Conservation (phyloP, 2,329 filamentous ascomycete species). For the Beauveria pseudobassiana region DNA sequence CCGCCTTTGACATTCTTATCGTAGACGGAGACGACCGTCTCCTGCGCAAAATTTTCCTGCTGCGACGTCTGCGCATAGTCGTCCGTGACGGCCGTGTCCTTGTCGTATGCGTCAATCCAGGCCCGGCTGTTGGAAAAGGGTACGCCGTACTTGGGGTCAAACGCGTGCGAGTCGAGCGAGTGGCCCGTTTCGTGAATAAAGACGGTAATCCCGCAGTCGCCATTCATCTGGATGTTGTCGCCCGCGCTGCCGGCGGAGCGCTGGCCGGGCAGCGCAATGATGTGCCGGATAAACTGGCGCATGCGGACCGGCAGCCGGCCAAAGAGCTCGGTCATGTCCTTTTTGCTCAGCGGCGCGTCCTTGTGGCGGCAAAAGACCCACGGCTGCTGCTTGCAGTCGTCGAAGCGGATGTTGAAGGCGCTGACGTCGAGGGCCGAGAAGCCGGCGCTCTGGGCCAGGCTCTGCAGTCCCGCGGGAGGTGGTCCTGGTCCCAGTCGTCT, state of each 20-base stretch:
- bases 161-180: conserved; percentile 16
- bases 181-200: conserved; percentile 17
- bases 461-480: conserved; percentile 18
- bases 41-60: conserved; percentile 20
- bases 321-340: conserved; percentile 21
- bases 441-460: conserved; percentile 9
- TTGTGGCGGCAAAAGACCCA: conserved; percentile 27
- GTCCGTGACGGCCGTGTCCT: conserved; percentile 14
- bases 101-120: conserved; percentile 16
- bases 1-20: conserved; percentile 19
- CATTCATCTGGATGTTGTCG: conserved; percentile 16
- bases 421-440: conserved; percentile 17
- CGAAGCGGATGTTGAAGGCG: conserved; percentile 20
- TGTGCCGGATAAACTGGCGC: conserved; percentile 20
- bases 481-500: conserved; percentile 17
- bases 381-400: conserved; percentile 19
- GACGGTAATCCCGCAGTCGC: conserved; percentile 12
- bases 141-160: conserved; percentile 12
- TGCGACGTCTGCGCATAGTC: conserved; percentile 16
- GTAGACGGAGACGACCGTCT: conserved; percentile 18
- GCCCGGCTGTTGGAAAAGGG: conserved; percentile 14
- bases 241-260: conserved; percentile 13
- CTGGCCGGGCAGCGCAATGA: conserved; percentile 19
- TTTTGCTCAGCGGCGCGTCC: conserved; percentile 16
- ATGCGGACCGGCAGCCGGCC: conserved; percentile 23